These are phyloP conservation scores for Ceratocystis eucalypticola DNA, from an alignment of 2,329 filamentous ascomycete genomes.

Conservation along the genomic window DNA sequence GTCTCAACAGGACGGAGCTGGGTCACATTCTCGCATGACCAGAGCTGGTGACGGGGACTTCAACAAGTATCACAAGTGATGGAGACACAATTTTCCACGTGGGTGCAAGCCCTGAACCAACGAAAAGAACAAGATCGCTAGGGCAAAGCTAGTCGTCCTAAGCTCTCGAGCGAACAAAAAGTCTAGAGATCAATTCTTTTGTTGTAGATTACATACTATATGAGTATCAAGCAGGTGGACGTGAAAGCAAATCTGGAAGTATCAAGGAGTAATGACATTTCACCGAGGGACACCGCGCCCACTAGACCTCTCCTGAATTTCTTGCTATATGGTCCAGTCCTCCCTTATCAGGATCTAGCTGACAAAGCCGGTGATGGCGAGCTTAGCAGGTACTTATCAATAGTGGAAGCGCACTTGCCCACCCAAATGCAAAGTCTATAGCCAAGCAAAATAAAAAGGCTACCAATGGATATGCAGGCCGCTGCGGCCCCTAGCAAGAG, in stretches of 20 bases:
- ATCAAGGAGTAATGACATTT: no score
- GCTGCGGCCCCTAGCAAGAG: background rate
- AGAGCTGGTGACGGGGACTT: background rate
- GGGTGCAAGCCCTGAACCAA: background rate
- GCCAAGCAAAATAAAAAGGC: background rate
- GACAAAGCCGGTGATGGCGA: background rate
- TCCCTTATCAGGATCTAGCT: background rate
- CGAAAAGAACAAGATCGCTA: no score
- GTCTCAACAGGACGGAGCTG: background rate
- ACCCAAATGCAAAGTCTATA: background rate
- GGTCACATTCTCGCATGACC: background rate
- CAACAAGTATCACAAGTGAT: background rate
- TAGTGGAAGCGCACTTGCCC: background rate
- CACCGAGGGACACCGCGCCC: no score
- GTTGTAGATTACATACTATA: no score
- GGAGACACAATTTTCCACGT: background rate
- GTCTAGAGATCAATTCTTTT: no score
- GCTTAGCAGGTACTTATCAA: background rate
- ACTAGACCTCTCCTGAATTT: no score
- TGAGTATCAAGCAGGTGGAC: no score
- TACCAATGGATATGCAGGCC: background rate
- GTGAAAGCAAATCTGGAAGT: no score
- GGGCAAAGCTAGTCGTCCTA: no score
- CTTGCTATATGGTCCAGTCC: no score
- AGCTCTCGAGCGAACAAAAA: no score